A percentile compares a stretch with the other conserved stretches of the same genome.
These are phyloP conservation scores for Plasmodium gallinaceum DNA, from an alignment of 169 alveolate genomes.

Conservation along the genomic window DNA sequence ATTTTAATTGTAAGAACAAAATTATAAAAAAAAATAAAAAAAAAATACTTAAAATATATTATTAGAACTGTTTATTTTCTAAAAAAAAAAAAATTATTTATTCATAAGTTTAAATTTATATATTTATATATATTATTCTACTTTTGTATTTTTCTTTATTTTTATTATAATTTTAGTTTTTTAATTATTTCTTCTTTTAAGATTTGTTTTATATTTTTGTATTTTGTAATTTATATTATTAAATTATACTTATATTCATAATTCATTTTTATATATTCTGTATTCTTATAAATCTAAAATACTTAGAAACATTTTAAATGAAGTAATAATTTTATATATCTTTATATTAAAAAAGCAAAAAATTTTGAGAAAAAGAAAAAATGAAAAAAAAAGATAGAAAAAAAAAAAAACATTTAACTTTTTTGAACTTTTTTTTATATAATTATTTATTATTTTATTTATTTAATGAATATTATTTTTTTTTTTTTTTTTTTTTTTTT, in stretches of 20 bases:
- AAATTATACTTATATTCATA: neutral
- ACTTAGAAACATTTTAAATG: neutral
- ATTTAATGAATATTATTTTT: too few species aligned
- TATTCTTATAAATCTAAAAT: slow-evolving; percentile 1
- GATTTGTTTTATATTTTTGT: neutral
- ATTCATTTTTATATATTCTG: neutral
- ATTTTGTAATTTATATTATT: neutral
- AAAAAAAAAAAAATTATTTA: neutral
- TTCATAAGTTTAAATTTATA: neutral
- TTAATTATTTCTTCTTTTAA: neutral
- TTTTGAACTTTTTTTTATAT: neutral
- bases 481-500: too few species aligned
- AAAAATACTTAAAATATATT: too few species aligned
- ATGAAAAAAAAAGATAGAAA: neutral
- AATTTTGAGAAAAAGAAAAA: neutral
- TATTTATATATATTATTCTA: neutral
- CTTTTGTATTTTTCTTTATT: too few species aligned
- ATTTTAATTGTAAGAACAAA: neutral
- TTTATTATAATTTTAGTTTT: neutral
- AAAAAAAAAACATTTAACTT: neutral
- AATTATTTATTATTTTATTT: neutral
- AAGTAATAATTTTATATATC: neutral
- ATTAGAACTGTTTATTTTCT: neutral
- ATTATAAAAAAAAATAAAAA: neutral
- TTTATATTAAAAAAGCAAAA: neutral